phyloP scores from a whole-genome alignment of 2,329 filamentous ascomycete genomes.

The Parastagonospora avenae region DNA sequence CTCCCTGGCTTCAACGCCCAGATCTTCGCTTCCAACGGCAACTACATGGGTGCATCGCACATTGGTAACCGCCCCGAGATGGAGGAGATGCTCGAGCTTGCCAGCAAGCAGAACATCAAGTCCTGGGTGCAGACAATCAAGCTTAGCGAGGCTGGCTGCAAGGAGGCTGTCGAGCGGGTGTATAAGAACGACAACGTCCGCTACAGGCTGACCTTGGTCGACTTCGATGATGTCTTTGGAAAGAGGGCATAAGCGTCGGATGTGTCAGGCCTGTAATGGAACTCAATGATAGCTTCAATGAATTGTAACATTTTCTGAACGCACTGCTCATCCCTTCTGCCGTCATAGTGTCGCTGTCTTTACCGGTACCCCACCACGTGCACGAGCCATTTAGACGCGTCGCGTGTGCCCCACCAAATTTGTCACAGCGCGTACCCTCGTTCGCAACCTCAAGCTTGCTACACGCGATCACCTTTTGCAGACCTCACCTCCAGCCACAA shows the following conservation, averaged over 20 bases:
- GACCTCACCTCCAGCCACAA: conserved; percentile 7
- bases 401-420: conserved; percentile 4
- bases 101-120: conserved; percentile 58
- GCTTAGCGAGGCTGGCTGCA: conserved; percentile 72
- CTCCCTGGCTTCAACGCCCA: conserved; percentile 74
- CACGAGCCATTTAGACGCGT: conserved; percentile 15
- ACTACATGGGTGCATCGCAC: conserved; percentile 57
- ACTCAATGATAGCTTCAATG: neutral
- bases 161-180: conserved; percentile 71
- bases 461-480: neutral
- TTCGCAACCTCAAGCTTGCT: neutral
- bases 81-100: conserved; percentile 58
- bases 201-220: conserved; percentile 73
- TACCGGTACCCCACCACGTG: conserved; percentile 14
- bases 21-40: conserved; percentile 75
- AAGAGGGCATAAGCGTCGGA: conserved; percentile 40
- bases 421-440: neutral
- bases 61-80: conserved; percentile 58
- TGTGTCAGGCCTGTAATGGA: neutral
- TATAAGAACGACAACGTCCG: conserved; percentile 70
- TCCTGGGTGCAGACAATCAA: conserved; percentile 68
- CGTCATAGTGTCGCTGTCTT: conserved; percentile 4
- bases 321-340: neutral
- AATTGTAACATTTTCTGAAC: neutral
- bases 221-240: conserved; percentile 71